phyloP scores from a whole-genome alignment of 257 asterid genomes.

The Solanum ahanhuiri region DNA sequence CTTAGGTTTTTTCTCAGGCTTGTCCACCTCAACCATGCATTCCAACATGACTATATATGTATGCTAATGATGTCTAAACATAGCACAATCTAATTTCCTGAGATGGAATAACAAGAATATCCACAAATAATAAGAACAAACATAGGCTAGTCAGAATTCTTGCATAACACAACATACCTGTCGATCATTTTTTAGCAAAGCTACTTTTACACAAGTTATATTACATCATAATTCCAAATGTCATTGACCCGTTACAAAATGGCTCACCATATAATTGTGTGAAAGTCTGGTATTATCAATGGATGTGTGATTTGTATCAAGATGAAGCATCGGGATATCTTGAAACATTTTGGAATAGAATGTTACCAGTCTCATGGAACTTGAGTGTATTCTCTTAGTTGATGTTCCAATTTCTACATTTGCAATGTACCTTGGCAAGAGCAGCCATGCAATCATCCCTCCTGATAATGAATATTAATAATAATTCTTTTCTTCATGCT shows the following conservation, averaged over 20 bases:
- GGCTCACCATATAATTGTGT: not conserved
- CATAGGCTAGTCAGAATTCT: not conserved
- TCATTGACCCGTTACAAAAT: not conserved
- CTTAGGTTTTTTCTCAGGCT: not conserved
- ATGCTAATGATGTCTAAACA: not conserved
- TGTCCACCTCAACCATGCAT: not conserved
- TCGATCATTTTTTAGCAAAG: not conserved
- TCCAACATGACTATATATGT: not conserved
- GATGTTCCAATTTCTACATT: conserved; percentile 57
- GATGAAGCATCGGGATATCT: not conserved
- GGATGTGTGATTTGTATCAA: not conserved
- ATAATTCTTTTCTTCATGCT: not conserved
- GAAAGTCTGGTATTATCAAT: not conserved
- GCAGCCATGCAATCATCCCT: conserved; percentile 86
- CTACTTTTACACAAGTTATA: not conserved
- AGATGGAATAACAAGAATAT: not conserved
- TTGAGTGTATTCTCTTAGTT: not conserved
- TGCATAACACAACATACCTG: not conserved
- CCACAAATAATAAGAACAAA: not conserved
- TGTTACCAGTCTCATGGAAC: not conserved
- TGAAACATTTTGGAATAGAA: not conserved
- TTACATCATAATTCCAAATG: not conserved
- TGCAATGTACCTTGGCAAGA: conserved; percentile 79
- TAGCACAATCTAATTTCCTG: not conserved
- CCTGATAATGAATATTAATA: conserved; percentile 20